Evolutionary conservation across 2,329 filamentous ascomycete genomes (phyloP).

Genomic region (Ampelomyces quisqualis): DNA sequence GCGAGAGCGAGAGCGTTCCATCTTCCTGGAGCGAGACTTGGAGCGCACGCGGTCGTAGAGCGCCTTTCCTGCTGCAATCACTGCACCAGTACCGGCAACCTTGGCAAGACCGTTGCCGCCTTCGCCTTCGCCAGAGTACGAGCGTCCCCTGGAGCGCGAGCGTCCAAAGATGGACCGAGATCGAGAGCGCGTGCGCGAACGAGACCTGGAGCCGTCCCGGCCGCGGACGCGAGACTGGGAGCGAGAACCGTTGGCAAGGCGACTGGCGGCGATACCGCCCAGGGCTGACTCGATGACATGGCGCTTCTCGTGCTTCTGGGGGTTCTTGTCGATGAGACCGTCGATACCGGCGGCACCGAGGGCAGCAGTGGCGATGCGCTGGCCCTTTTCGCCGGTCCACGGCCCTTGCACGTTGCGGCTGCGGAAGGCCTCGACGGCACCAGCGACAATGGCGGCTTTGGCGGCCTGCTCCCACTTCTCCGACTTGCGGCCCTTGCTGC

Average conservation of each 20-base stretch:
- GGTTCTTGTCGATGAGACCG: slow-evolving; percentile 66
- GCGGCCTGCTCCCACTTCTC: slow-evolving; percentile 70
- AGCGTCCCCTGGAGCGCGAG: slow-evolving; percentile 49
- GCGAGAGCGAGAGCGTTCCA: slow-evolving; percentile 45
- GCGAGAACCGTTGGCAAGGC: slow-evolving; percentile 77
- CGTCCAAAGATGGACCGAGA: slow-evolving; percentile 55
- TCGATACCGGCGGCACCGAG: slow-evolving; percentile 83
- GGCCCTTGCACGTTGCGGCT: slow-evolving; percentile 84
- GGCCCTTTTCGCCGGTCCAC: slow-evolving; percentile 90
- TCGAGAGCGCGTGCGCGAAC: slow-evolving; percentile 56
- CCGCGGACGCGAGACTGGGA: slow-evolving; percentile 55
- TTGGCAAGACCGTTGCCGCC: slow-evolving; percentile 51
- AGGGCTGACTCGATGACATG: slow-evolving; percentile 84
- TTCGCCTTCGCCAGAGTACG: slow-evolving; percentile 51
- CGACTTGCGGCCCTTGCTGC: slow-evolving; percentile 54
- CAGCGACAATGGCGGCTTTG: slow-evolving; percentile 85
- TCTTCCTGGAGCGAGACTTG: slow-evolving; percentile 53
- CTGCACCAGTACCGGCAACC: slow-evolving; percentile 51
- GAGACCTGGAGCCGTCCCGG: slow-evolving; percentile 44
- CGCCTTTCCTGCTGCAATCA: slow-evolving; percentile 54
- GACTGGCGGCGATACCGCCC: slow-evolving; percentile 82
- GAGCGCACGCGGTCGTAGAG: slow-evolving; percentile 58
- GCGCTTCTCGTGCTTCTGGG: slow-evolving; percentile 73
- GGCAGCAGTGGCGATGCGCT: slow-evolving; percentile 86
- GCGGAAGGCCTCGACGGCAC: slow-evolving; percentile 88